phyloP scores from a whole-genome alignment of 2,329 filamentous ascomycete genomes.

The Fusarium irregulare region DNA sequence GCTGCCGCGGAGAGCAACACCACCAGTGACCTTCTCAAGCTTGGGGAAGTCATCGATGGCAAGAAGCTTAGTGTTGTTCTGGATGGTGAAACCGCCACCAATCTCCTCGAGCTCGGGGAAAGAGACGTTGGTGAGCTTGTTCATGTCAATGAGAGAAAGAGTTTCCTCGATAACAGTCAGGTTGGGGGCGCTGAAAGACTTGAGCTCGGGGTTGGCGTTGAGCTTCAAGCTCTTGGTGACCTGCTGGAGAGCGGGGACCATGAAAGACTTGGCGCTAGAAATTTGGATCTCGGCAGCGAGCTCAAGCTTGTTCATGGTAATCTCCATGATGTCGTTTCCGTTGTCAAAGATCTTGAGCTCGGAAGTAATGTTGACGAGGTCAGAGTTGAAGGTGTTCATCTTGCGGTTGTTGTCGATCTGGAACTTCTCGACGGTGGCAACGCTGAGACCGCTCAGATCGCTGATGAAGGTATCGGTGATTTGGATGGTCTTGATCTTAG shows the following conservation, averaged over 20 bases:
- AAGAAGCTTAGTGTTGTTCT: conserved; percentile 85
- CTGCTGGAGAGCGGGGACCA: conserved; percentile 75
- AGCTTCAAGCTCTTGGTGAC: conserved; percentile 87
- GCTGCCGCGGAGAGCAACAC: conserved; percentile 85
- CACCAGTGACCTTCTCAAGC: conserved; percentile 78
- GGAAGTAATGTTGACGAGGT: conserved; percentile 79
- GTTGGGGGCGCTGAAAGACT: conserved; percentile 72
- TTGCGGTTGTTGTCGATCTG: conserved; percentile 92
- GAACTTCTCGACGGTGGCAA: conserved; percentile 77
- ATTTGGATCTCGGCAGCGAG: conserved; percentile 66
- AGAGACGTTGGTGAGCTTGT: conserved; percentile 76
- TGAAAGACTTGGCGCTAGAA: conserved; percentile 80
- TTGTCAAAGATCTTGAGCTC: conserved; percentile 83
- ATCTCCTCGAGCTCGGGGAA: conserved; percentile 76
- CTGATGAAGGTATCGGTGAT: conserved; percentile 90
- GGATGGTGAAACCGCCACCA: conserved; percentile 83
- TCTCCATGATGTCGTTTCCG: conserved; percentile 70
- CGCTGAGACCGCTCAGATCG: conserved; percentile 82
- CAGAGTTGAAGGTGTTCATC: conserved; percentile 79
- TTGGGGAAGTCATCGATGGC: conserved; percentile 74
- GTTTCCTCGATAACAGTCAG: conserved; percentile 70
- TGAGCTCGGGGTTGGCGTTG: conserved; percentile 78
- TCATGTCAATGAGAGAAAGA: conserved; percentile 73
- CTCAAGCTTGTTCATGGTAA: conserved; percentile 82
- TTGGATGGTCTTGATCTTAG: conserved; percentile 72